Conservation (phyloP, 768 basidiomycete genomes). For the Psilocybe subaeruginosa region DNA sequence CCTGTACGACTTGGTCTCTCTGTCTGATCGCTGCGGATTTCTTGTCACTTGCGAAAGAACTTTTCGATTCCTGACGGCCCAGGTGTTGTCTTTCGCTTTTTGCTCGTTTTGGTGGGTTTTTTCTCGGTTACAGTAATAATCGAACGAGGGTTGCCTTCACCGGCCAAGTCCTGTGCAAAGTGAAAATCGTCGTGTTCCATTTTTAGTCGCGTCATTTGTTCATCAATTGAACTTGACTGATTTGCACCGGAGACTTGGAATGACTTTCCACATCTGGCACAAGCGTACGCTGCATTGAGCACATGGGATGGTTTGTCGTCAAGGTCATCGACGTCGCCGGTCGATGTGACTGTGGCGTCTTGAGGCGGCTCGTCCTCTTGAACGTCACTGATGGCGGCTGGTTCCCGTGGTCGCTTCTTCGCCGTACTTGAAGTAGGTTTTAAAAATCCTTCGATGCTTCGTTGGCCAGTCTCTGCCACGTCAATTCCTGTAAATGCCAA, state of each 20-base stretch:
- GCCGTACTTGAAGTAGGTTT: conserved; percentile 33
- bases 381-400: conserved; percentile 5
- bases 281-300: conserved; percentile 47
- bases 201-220: conserved; percentile 40
- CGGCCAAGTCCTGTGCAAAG: conserved; percentile 78
- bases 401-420: conserved; percentile 43
- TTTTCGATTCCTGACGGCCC: conserved; percentile 40
- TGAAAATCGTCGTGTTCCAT: conserved; percentile 91
- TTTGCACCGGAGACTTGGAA: conserved; percentile 35
- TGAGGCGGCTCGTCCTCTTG: conserved; percentile 7
- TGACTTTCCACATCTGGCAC: conserved; percentile 57
- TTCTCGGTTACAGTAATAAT: conserved; percentile 17
- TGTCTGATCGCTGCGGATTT: background rate
- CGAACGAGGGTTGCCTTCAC: conserved; percentile 31
- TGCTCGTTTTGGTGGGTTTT: conserved; percentile 26
- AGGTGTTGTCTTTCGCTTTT: conserved; percentile 29
- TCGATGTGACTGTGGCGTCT: background rate
- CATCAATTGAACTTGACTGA: conserved; percentile 28
- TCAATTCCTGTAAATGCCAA: conserved; percentile 83
- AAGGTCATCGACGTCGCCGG: conserved; percentile 12
- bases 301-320: conserved; percentile 12
- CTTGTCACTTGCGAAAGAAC: conserved; percentile 38
- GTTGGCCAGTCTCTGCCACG: conserved; percentile 75
- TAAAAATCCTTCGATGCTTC: conserved; percentile 88
- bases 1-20: background rate